Evolutionary conservation across 495 filamentous ascomycete species (phyloP), one percentile per base, ranked within the genome.

Genomic region (Viridothelium virens): DNA sequence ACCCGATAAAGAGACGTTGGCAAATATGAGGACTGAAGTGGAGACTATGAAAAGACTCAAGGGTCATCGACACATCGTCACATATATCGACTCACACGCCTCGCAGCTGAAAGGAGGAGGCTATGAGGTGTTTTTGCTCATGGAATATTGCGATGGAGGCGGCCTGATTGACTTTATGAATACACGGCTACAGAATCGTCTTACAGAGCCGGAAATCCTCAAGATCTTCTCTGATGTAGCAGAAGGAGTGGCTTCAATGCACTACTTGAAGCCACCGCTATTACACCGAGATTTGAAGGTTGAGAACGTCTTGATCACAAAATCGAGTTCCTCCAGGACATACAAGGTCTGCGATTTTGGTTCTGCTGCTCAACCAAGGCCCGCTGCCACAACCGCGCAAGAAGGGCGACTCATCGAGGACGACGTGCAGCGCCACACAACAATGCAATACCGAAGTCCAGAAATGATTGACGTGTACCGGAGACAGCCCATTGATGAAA

Each of bases 81-180:
- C 88, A 62, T 98, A 98, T 77, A 91, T 97, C 76, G 94, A 98
- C 80, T 96, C 92, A 63, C 94, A 98, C 79, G 94, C 94, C 36
- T 96, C 91, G 1, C 91, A 96, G 77, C 80, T 97, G 67, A 87
- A 89, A 68, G 92, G 89, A 44, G 91, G 92, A 50, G 94, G 94
- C 41, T 98, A 96, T 75, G 94, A 98, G 77, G 94, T 98, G 53
- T 98, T 98, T 78, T 75, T 98, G 71, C 85, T 98, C 65, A 98
- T 98, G 94, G 94, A 98, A 76, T 97, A 88, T 77, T 88, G 84
- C 70, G 77, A 78, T 67, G 88, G 88, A 33, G 94, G 95, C 69
- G 95, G 94, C 37, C 77, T 98, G 72, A 98, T 98, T 75, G 94
- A 98, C 79, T 98, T 97, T 78, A 98, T 98, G 94, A 98, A 98